These are phyloP conservation scores for Pecoramyces ruminantium DNA, from an alignment of 192 early-diverging fungal species.

Conservation along the genomic window DNA sequence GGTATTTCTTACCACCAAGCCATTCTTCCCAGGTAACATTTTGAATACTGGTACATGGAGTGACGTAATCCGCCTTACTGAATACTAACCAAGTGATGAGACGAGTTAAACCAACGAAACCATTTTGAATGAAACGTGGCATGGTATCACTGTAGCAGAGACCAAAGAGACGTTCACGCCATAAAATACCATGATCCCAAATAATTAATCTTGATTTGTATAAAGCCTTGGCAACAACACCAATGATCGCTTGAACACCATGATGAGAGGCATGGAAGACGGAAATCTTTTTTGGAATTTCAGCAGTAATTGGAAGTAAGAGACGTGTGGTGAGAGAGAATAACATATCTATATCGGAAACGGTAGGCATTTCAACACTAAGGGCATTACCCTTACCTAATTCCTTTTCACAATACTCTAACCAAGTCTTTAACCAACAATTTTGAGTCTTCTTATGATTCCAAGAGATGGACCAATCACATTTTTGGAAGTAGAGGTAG, in stretches of 20 bases:
- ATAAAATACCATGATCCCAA: conserved; percentile 28
- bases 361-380: conserved; percentile 17
- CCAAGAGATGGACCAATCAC: conserved; percentile 18
- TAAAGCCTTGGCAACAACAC: conserved; percentile 17
- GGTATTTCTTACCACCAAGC: conserved; percentile 12
- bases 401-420: conserved; percentile 6
- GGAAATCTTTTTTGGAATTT: conserved; percentile 12
- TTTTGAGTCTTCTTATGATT: conserved; percentile 15
- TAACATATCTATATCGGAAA: conserved; percentile 17
- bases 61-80: conserved; percentile 12
- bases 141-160: conserved; percentile 14
- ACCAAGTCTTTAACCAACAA: conserved; percentile 13
- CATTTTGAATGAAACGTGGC: conserved; percentile 20
- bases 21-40: conserved; percentile 19
- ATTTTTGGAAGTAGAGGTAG: conserved; percentile 14
- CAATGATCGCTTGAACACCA: conserved; percentile 21
- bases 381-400: neutral
- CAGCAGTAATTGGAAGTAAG: conserved; percentile 12
- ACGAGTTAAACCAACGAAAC: conserved; percentile 15
- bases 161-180: conserved; percentile 21
- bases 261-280: conserved; percentile 23
- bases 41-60: conserved; percentile 22
- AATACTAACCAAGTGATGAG: conserved; percentile 13
- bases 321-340: conserved; percentile 15
- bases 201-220: conserved; percentile 12